Evolutionary conservation across 1,139 yeast species (phyloP), one percentile per base, ranked within the genome.

Genomic region (Candida frijolesensis): DNA sequence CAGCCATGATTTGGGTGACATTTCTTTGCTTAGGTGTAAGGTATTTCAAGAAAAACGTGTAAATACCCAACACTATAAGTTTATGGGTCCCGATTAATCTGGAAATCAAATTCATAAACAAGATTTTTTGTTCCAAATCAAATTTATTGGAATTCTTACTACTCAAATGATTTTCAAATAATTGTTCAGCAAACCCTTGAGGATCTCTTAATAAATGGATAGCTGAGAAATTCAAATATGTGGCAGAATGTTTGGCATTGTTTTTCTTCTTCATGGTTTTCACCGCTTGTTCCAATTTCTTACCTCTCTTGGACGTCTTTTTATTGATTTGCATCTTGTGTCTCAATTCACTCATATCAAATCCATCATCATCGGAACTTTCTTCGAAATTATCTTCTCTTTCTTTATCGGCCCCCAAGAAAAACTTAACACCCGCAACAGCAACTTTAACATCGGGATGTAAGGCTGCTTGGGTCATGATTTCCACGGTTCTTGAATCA

Each of bases 1-100:
- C 96, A 11, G 99, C 98, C 89, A 94, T 82, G 55, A 94, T 85
- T 69, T 91, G 96, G 1, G 99, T 95, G 45, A 94, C 99, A 60
- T 92, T 89, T 52, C 84, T 78, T 70, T 94, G 98, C 67, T 92
- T 92, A 45, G 99, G 98, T 1, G 97, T 92, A 61, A 94, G 77
- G 64, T 89, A 94, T 63, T 90, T 91, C 65, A 91, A 72, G 71
- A 94, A 85, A 65, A 83, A 91, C 1, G 97, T 86, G 70, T 94
- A 94, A 43, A 94, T 75, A 3, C 97, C 97, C 59, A 95, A 76
- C 3, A 94, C 88, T 1, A 92, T 87, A 63, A 94, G 79, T 73
- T 94, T 95, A 72, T 94, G 99, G 2, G 96, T 86, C 70, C 99
- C 99, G 44, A 94, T 86, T 58, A 94, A 72, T 60, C 99, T 77